Evolutionary conservation across 2,329 filamentous ascomycete genomes (phyloP).

Genomic region (Tympanopsis confertula): DNA sequence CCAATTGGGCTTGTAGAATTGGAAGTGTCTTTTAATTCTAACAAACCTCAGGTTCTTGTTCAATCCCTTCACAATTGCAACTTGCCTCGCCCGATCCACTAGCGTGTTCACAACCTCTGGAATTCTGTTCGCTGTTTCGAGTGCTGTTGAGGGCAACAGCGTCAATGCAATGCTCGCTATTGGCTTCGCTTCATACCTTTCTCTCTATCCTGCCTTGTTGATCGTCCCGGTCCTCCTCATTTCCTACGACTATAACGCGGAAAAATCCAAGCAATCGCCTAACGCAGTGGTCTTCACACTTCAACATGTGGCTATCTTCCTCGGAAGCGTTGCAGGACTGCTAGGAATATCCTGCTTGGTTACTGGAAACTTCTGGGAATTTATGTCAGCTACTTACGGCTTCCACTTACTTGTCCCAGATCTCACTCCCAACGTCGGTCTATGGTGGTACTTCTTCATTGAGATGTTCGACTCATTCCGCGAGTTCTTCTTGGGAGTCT

Average conservation of each 20-base stretch:
- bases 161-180: slow-evolving; percentile 74
- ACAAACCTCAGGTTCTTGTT: slow-evolving; percentile 70
- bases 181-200: slow-evolving; percentile 79
- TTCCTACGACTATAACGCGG: slow-evolving; percentile 55
- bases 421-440: slow-evolving; percentile 82
- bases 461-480: slow-evolving; percentile 99
- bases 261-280: neutral
- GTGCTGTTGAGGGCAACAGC: slow-evolving; percentile 63
- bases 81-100: slow-evolving; percentile 81
- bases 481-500: slow-evolving; percentile 91
- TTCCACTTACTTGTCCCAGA: slow-evolving; percentile 85
- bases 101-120: slow-evolving; percentile 81
- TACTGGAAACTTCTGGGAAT: slow-evolving; percentile 73
- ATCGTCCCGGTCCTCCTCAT: slow-evolving; percentile 73
- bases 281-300: neutral
- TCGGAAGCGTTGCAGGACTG: slow-evolving; percentile 43
- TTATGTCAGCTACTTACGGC: slow-evolving; percentile 79
- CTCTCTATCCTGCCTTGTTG: slow-evolving; percentile 80
- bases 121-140: slow-evolving; percentile 71
- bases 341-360: slow-evolving; percentile 63
- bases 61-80: slow-evolving; percentile 86
- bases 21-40: neutral
- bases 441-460: slow-evolving; percentile 99
- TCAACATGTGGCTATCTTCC: slow-evolving; percentile 35
- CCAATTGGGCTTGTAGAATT: too few species aligned